Evolutionary conservation across 2,329 filamentous ascomycete species (phyloP).

Genomic region (Tolypocladium pustulatum): DNA sequence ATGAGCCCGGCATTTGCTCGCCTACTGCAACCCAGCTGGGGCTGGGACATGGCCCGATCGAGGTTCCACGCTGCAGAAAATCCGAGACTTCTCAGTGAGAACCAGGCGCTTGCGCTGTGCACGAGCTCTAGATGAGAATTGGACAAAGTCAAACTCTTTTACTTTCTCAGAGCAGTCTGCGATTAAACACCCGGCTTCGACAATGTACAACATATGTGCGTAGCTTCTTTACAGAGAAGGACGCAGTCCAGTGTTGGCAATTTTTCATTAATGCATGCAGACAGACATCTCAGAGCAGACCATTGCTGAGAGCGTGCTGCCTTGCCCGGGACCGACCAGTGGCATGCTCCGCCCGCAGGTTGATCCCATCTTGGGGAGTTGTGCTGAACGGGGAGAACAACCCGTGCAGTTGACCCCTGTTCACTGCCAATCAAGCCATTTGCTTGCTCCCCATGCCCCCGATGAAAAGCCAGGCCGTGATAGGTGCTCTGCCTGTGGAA

Average conservation of each 20-base stretch:
- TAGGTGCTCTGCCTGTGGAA: background rate
- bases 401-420: background rate
- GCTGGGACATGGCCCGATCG: background rate
- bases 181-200: background rate
- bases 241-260: background rate
- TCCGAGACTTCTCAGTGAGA: background rate
- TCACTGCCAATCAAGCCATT: background rate
- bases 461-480: background rate
- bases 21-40: conserved; percentile 1
- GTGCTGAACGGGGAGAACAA: background rate
- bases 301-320: background rate
- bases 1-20: conserved; percentile 1
- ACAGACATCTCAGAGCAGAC: background rate
- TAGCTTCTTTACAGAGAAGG: background rate
- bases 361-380: no score
- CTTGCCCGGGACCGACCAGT: no score
- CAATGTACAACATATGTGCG: background rate
- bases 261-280: background rate
- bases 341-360: no score
- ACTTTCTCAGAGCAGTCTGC: background rate
- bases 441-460: background rate
- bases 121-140: background rate
- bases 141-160: conserved; percentile 1
- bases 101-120: background rate
- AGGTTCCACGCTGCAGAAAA: background rate